Base-by-base conservation (phyloP, 495 filamentous ascomycete genomes). In the Aspergillus conjunctus region DNA sequence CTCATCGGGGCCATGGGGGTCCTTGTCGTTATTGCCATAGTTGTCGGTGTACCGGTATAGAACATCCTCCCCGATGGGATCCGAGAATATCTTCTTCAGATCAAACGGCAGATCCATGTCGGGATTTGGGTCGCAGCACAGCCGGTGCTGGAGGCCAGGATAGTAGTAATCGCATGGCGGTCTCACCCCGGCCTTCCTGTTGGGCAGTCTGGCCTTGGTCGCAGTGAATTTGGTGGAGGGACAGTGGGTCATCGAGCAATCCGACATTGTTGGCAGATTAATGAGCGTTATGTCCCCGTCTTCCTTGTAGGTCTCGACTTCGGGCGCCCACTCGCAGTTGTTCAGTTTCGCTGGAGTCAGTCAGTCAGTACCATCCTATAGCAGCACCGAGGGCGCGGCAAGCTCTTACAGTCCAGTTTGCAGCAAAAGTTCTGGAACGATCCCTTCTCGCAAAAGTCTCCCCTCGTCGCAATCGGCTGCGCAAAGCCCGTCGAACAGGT, bases 1-100 rank as follows among this genome's bases (percentile, higher is more conserved):
- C 45, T 62, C 54, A 43, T 67, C 61, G 37, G 64, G 51, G n/a
- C 52, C 54, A 18, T 48, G 46, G 31, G 67, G 58, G 43, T 61
- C 60, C 15, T 41, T 22, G 39, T 61, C 33, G 18, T 61, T 61
- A 43, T 61, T 61, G 14, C 51, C 59, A 14, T 37, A 55, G 30
- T 61, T 55, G 32, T 61, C 59, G 17, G 14, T 51, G 31, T 55
- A 61, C 5, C 18, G 22, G 20, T 46, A 61, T 7, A 22, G 17
- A n/a, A 58, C 44, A 14, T 58, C 56, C 30, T 58, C 56, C 14
- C 30, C 43, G 18, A 34, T 46, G 1, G 39, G 39, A 33, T 56
- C 33, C 7, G 39, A 31, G 37, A 46, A 56, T 5, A 46, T 56
- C 31, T 56, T 48, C 54, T 34, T 15, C 10, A 56, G 18, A 20